Evolutionary conservation across 805 yeast species (phyloP).

Genomic region (Henningerozyma blattae): DNA sequence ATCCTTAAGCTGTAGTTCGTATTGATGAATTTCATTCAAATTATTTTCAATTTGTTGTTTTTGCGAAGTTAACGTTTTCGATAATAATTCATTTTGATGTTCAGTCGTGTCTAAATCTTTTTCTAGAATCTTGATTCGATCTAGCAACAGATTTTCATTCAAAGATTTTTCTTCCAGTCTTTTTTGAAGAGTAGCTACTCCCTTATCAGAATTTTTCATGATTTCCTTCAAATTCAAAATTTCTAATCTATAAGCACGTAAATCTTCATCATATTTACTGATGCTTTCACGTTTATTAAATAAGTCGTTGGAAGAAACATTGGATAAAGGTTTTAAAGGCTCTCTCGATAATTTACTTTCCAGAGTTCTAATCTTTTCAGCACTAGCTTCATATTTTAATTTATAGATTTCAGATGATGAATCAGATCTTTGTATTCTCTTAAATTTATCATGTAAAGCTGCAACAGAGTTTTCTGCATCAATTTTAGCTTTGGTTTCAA

Average conservation of each 20-base stretch:
- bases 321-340: constrained; percentile 19
- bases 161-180: constrained; percentile 29
- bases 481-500: constrained; percentile 37
- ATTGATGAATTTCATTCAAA: constrained; percentile 58
- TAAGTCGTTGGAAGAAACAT: constrained; percentile 12
- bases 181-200: constrained; percentile 31
- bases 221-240: constrained; percentile 36
- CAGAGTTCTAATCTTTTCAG: constrained; percentile 30
- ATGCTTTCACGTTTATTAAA: constrained; percentile 18
- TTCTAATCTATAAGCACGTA: constrained; percentile 18
- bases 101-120: constrained; percentile 45
- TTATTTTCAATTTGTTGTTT: constrained; percentile 66
- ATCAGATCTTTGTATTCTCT: constrained; percentile 17
- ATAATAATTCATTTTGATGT: constrained; percentile 43
- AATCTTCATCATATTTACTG: constrained; percentile 23
- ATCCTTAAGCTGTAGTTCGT: constrained; percentile 58
- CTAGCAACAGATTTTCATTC: constrained; percentile 27
- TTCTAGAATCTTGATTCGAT: constrained; percentile 34
- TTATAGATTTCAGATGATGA: constrained; percentile 28
- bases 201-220: constrained; percentile 36
- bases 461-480: constrained; percentile 37
- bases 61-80: constrained; percentile 45
- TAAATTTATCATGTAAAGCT: constrained; percentile 15
- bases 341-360: constrained; percentile 23
- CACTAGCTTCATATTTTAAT: constrained; percentile 35